phyloP scores from a whole-genome alignment of 805 yeast genomes.

The Candida ponderosae region DNA sequence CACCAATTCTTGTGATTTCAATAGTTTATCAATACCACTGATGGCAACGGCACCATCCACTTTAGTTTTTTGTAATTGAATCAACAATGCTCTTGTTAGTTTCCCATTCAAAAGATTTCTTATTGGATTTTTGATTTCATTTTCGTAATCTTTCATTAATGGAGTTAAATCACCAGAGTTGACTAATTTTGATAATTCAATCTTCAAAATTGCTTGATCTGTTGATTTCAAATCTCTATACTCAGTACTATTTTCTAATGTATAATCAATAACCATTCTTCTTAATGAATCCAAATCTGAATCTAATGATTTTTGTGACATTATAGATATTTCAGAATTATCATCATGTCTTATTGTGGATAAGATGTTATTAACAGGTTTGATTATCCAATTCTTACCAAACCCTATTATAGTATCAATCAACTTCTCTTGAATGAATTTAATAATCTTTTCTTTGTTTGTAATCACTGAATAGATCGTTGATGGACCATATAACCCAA shows the following conservation, averaged over 20 bases:
- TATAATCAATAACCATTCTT: constrained; percentile 79
- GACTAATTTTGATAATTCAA: constrained; percentile 39
- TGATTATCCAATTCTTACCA: constrained; percentile 74
- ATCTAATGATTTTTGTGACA: constrained; percentile 69
- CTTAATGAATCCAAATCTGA: constrained; percentile 77
- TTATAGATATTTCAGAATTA: constrained; percentile 60
- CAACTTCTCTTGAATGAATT: constrained; percentile 52
- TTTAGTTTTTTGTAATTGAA: constrained; percentile 92
- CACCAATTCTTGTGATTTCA: constrained; percentile 89
- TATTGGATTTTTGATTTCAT: constrained; percentile 64
- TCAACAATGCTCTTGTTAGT: constrained; percentile 67
- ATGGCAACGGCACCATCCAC: constrained; percentile 92
- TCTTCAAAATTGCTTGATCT: constrained; percentile 16
- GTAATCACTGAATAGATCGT: constrained; percentile 34
- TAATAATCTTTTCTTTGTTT: constrained; percentile 42
- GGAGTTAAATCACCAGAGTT: constrained; percentile 71
- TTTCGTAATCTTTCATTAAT: constrained; percentile 75
- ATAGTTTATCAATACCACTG: constrained; percentile 80
- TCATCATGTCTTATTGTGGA: constrained; percentile 83
- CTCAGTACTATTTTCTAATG: constrained; percentile 26
- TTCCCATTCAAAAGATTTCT: constrained; percentile 56
- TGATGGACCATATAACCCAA: constrained; percentile 46
- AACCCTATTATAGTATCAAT: constrained; percentile 62
- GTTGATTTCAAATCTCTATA: constrained; percentile 17
- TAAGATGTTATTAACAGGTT: constrained; percentile 65